Conservation (phyloP, 1,284 basidiomycete genomes). For the Ceratobasidium sp. region DNA sequence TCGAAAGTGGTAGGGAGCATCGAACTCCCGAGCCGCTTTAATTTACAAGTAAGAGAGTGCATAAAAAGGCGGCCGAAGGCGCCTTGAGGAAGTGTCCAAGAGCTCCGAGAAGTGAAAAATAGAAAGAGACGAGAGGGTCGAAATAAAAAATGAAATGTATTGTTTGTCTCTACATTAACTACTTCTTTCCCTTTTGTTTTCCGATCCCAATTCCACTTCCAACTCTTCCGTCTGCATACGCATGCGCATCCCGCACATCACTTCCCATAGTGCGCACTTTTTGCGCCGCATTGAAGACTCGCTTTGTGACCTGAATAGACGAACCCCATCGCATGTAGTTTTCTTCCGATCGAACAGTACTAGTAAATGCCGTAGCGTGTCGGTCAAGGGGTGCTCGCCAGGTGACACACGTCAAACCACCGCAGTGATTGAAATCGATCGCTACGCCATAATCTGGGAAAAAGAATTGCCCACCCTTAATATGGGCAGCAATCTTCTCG, state of each 20-base stretch:
- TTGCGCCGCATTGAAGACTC: neutral
- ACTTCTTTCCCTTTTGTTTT: too few relatives aligned
- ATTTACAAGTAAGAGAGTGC: too few relatives aligned
- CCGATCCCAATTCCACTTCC: neutral
- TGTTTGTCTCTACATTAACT: neutral
- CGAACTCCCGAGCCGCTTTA: too few relatives aligned
- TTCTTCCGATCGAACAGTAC: neutral
- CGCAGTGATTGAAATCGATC: neutral
- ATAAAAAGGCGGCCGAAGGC: too few relatives aligned
- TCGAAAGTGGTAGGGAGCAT: too few relatives aligned
- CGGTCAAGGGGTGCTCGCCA: neutral
- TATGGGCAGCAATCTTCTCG: neutral
- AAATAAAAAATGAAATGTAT: too few relatives aligned
- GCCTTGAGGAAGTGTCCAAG: too few relatives aligned
- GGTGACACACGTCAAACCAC: neutral
- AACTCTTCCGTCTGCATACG: neutral
- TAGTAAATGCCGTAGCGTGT: neutral
- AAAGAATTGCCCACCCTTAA: neutral
- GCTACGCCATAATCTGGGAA: neutral
- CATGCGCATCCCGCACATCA: neutral
- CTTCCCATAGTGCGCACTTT: neutral
- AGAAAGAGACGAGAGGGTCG: too few relatives aligned
- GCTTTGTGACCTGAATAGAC: neutral
- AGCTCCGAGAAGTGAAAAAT: too few relatives aligned
- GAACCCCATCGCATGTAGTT: neutral